Conservation (phyloP, 2,329 filamentous ascomycete genomes). For the Cladosporium halotolerans region DNA sequence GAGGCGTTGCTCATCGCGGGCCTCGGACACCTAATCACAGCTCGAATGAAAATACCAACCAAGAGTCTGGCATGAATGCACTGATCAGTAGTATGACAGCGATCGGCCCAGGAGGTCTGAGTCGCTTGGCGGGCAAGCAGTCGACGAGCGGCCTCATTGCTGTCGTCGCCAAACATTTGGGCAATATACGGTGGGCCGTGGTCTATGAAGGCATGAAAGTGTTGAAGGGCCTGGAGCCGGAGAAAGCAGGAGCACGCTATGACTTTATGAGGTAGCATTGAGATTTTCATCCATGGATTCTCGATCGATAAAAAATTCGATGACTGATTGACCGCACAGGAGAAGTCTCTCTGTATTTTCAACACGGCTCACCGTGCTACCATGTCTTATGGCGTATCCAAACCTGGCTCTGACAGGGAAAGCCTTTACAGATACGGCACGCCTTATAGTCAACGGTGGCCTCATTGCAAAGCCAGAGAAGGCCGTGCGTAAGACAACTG, state of each 20-base stretch:
- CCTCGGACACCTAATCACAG: constrained; percentile 33
- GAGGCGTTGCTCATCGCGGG: constrained; percentile 5
- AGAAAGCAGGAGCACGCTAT: constrained; percentile 29
- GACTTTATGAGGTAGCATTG: constrained; percentile 9
- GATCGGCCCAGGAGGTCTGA: constrained; percentile 33
- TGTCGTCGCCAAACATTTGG: constrained; percentile 50
- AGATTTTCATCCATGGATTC: neutral
- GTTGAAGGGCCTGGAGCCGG: constrained; percentile 37
- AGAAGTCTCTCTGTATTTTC: no score
- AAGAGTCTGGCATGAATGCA: constrained; percentile 34
- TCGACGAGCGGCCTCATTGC: constrained; percentile 49
- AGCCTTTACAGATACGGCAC: no score
- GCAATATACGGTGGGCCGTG: constrained; percentile 55
- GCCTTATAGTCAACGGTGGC: no score
- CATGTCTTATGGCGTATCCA: no score
- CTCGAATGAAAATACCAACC: constrained; percentile 43
- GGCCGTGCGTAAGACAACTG: no score
- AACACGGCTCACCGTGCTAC: no score
- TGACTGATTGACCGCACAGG: no score
- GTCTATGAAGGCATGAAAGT: constrained; percentile 57
- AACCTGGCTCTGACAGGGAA: no score
- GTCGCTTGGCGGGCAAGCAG: constrained; percentile 37
- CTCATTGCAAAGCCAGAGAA: no score
- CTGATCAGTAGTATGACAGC: constrained; percentile 38
- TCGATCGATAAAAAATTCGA: no score